Evolutionary conservation across 1,284 basidiomycete genomes (phyloP).

Genomic region (Mrakiaceae sp.): DNA sequence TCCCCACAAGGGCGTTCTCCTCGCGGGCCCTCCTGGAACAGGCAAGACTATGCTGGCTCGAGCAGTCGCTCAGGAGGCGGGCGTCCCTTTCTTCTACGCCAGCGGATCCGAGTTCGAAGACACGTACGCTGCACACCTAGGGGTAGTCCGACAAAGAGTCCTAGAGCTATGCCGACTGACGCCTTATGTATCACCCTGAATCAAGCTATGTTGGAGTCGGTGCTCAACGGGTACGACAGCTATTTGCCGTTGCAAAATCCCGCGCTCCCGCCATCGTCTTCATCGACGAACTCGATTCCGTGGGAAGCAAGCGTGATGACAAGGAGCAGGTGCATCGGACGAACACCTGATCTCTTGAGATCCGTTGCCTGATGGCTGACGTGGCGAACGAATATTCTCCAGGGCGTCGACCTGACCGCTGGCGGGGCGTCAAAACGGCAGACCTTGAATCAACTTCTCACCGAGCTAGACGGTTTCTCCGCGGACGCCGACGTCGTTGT

Average conservation of each 20-base stretch:
- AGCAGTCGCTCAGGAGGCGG: constrained; percentile 94
- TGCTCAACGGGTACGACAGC: constrained; percentile 88
- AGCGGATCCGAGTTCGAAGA: constrained; percentile 93
- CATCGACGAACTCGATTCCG: constrained; percentile 57
- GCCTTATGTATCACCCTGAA: constrained; percentile 16
- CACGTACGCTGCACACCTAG: constrained; percentile 46
- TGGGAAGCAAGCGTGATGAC: constrained; percentile 36
- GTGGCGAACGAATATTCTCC: too few relatives aligned
- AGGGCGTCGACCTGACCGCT: too few relatives aligned
- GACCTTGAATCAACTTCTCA: constrained; percentile 85
- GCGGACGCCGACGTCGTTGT: constrained; percentile 84
- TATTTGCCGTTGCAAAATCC: constrained; percentile 92
- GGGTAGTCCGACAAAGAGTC: too few relatives aligned
- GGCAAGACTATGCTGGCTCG: constrained; percentile 95
- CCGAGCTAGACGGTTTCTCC: constrained; percentile 90
- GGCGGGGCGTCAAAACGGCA: constrained; percentile 27
- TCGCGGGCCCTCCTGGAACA: constrained; percentile 69
- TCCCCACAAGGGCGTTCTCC: constrained; percentile 78
- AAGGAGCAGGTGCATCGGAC: too few relatives aligned
- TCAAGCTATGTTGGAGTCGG: constrained; percentile 68
- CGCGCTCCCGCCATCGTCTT: constrained; percentile 82
- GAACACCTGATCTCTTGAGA: too few relatives aligned
- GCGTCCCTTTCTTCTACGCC: constrained; percentile 81
- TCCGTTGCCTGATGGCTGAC: too few relatives aligned
- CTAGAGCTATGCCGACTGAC: too few relatives aligned